Conservation (phyloP, 805 yeast species). For the Hanseniaspora hatyaiensis region DNA sequence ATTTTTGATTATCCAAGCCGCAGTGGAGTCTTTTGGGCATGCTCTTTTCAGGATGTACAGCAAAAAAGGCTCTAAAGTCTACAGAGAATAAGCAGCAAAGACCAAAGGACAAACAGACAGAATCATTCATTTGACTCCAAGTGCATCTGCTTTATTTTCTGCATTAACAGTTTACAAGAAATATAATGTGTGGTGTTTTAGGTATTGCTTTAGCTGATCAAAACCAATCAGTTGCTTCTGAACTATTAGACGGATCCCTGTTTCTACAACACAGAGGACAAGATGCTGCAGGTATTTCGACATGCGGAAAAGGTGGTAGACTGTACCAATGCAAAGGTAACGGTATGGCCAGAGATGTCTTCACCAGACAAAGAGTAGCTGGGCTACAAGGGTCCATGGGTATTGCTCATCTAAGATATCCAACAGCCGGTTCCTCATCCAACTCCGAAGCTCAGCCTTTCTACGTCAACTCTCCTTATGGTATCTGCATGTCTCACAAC, state of each 20-base stretch:
- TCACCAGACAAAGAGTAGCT: constrained; percentile 66
- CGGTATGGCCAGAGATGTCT: constrained; percentile 97
- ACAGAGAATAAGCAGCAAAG: too few species aligned
- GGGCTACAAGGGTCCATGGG: constrained; percentile 91
- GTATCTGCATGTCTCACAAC: constrained; percentile 80
- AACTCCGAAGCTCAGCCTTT: constrained; percentile 98
- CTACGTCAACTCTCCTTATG: constrained; percentile 94
- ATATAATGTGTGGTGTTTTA: constrained; percentile 81
- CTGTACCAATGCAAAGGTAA: constrained; percentile 96
- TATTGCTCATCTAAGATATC: constrained; percentile 85
- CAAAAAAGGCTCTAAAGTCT: too few species aligned
- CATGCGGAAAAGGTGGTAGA: constrained; percentile 88
- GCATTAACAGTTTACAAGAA: background rate
- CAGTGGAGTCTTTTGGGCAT: too few species aligned
- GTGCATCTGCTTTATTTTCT: too few species aligned
- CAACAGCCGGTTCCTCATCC: constrained; percentile 93
- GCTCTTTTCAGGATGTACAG: too few species aligned
- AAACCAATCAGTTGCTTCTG: constrained; percentile 66
- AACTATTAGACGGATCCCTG: constrained; percentile 81
- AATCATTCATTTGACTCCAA: too few species aligned
- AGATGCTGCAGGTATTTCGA: constrained; percentile 98
- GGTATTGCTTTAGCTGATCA: constrained; percentile 78
- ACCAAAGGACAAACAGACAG: too few species aligned
- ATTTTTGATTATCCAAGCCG: too few species aligned
- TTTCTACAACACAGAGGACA: constrained; percentile 95